Conservation (phyloP, 2,329 filamentous ascomycete genomes). For the Periconia macrospinosa region DNA sequence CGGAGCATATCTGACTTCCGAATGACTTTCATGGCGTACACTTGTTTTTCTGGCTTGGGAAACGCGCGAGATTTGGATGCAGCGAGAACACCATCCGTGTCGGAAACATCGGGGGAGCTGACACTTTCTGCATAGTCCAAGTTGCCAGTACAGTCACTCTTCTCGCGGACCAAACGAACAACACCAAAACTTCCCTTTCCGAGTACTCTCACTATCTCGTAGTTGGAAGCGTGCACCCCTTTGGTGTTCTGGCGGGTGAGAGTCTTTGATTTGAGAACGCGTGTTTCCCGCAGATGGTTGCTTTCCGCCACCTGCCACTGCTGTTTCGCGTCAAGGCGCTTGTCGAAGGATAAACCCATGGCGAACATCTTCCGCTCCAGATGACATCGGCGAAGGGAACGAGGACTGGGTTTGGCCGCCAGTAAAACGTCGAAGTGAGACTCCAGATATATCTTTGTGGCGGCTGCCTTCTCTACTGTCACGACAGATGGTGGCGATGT, state of each 20-base stretch:
- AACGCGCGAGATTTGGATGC: no score
- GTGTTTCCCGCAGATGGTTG: slow-evolving; percentile 71
- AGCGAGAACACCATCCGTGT: slow-evolving; percentile 6
- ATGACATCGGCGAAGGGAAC: slow-evolving; percentile 62
- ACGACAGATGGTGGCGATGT: slow-evolving; percentile 42
- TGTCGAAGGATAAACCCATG: slow-evolving; percentile 59
- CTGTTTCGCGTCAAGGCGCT: slow-evolving; percentile 55
- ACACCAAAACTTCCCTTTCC: slow-evolving; percentile 95
- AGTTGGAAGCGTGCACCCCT: slow-evolving; percentile 63
- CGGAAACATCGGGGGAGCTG: slow-evolving; percentile 13
- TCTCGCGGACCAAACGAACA: slow-evolving; percentile 81
- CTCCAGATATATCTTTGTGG: slow-evolving; percentile 85
- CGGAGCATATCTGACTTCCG: slow-evolving; percentile 90
- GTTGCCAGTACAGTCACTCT: slow-evolving; percentile 25
- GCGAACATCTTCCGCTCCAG: slow-evolving; percentile 67
- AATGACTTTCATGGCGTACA: slow-evolving; percentile 98
- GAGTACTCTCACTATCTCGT: slow-evolving; percentile 78
- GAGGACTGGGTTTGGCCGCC: slow-evolving; percentile 55
- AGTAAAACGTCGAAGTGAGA: slow-evolving; percentile 77
- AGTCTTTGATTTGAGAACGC: slow-evolving; percentile 68
- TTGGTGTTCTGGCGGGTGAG: slow-evolving; percentile 51
- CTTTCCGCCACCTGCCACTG: slow-evolving; percentile 70
- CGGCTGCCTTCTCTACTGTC: slow-evolving; percentile 77
- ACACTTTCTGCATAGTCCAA: slow-evolving; percentile 3
- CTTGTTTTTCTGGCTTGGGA: slow-evolving; percentile 47